Evolutionary conservation across 2,329 filamentous ascomycete species (phyloP).

Genomic region (Colletotrichum orbiculare): DNA sequence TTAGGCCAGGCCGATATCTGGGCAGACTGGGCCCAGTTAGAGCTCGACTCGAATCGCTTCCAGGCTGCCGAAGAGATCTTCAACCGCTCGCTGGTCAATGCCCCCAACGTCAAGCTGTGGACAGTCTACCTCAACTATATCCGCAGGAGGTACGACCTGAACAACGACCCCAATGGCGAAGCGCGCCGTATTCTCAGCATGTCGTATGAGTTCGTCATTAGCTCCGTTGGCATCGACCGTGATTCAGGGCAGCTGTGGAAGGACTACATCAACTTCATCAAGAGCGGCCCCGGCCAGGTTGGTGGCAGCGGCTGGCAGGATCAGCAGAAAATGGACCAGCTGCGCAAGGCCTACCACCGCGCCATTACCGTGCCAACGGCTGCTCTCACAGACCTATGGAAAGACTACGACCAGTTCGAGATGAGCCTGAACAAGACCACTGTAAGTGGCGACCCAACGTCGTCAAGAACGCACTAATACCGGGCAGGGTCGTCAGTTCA

Average conservation of each 20-base stretch:
- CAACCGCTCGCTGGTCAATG: conserved; percentile 78
- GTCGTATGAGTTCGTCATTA: conserved; percentile 92
- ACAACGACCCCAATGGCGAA: conserved; percentile 78
- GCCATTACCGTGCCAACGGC: conserved; percentile 89
- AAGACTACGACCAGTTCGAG: conserved; percentile 97
- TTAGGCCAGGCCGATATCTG: conserved; percentile 83
- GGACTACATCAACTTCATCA: conserved; percentile 95
- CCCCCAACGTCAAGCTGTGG: conserved; percentile 90
- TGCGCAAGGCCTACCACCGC: conserved; percentile 92
- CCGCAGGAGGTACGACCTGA: conserved; percentile 86
- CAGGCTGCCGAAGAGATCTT: conserved; percentile 86
- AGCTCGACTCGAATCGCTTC: conserved; percentile 87
- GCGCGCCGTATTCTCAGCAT: conserved; percentile 84
- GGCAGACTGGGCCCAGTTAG: conserved; percentile 89
- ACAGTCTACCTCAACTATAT: conserved; percentile 95
- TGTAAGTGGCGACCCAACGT: conserved; percentile 59
- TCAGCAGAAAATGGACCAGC: conserved; percentile 94
- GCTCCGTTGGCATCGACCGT: conserved; percentile 90
- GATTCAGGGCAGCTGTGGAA: conserved; percentile 91
- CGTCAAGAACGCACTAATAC: conserved; percentile 22
- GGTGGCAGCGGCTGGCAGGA: conserved; percentile 95
- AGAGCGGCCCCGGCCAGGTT: conserved; percentile 84
- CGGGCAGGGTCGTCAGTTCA: conserved; percentile 86
- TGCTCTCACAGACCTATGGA: conserved; percentile 88
- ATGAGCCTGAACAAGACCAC: conserved; percentile 93